These are phyloP conservation scores for Leccinum rimulosum DNA, from an alignment of 768 basidiomycete genomes.

Conservation along the genomic window DNA sequence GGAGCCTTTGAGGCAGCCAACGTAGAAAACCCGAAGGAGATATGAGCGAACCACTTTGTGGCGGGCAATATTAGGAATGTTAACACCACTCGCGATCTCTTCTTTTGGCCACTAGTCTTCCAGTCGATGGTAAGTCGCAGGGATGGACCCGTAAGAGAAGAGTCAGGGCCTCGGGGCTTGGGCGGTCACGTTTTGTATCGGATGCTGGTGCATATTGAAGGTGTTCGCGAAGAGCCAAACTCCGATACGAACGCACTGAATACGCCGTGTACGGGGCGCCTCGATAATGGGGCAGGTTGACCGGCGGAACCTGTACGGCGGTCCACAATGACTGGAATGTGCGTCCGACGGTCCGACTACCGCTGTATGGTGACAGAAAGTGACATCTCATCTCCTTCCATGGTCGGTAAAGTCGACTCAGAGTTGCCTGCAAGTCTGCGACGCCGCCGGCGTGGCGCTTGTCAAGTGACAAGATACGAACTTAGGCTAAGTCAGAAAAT, in stretches of 20 bases:
- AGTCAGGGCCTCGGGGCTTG: background rate
- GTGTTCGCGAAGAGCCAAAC: background rate
- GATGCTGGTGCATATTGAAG: background rate
- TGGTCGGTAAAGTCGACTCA: background rate
- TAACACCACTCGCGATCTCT: background rate
- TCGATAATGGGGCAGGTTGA: background rate
- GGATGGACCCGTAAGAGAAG: background rate
- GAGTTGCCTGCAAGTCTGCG: background rate
- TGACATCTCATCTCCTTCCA: too few species aligned
- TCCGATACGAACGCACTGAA: background rate
- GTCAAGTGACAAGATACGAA: too few species aligned
- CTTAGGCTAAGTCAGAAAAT: background rate
- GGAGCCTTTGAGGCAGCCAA: background rate
- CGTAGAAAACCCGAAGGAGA: background rate
- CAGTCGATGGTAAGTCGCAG: background rate
- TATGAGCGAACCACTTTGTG: background rate
- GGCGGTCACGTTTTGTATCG: background rate
- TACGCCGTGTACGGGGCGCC: background rate
- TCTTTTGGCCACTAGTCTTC: background rate
- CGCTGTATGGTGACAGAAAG: too few species aligned
- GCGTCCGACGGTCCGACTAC: background rate
- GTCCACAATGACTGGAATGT: background rate
- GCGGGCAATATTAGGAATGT: background rate
- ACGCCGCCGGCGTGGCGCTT: too few species aligned
- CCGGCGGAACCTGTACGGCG: background rate